Evolutionary conservation across 495 filamentous ascomycete species (phyloP).

Genomic region (Xylaria grammica): DNA sequence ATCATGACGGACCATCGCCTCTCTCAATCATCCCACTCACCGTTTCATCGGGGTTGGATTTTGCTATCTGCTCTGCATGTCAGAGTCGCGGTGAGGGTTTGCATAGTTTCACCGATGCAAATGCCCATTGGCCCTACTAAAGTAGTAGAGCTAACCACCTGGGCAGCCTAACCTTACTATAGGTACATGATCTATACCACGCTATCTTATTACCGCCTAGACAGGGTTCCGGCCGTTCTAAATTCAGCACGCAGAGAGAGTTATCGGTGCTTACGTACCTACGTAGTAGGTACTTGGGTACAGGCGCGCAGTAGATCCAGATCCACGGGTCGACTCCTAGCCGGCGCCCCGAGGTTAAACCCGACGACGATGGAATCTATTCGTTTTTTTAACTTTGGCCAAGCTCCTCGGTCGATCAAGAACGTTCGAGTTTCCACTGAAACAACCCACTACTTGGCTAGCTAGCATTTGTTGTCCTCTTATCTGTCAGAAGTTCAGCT

Average conservation of each 20-base stretch:
- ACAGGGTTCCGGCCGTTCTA: neutral
- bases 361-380: no score
- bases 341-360: no score
- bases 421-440: neutral
- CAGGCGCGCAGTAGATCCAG: no score
- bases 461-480: neutral
- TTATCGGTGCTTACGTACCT: neutral
- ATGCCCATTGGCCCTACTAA: neutral
- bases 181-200: neutral
- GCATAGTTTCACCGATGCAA: neutral
- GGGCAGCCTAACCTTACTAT: neutral
- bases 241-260: neutral
- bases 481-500: neutral
- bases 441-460: no score
- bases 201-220: conserved; percentile 1
- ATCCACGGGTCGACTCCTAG: conserved; percentile 1
- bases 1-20: no score
- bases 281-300: no score
- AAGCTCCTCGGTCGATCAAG: neutral
- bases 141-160: neutral
- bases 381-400: neutral
- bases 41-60: neutral
- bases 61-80: conserved; percentile 16
- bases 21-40: neutral
- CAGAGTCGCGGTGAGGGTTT: conserved; percentile 14